Percentiles rank a stretch among this genome's conserved stretches.
phyloP scores from a whole-genome alignment of 1,284 basidiomycete genomes.

The Cystobasidium slooffiae region DNA sequence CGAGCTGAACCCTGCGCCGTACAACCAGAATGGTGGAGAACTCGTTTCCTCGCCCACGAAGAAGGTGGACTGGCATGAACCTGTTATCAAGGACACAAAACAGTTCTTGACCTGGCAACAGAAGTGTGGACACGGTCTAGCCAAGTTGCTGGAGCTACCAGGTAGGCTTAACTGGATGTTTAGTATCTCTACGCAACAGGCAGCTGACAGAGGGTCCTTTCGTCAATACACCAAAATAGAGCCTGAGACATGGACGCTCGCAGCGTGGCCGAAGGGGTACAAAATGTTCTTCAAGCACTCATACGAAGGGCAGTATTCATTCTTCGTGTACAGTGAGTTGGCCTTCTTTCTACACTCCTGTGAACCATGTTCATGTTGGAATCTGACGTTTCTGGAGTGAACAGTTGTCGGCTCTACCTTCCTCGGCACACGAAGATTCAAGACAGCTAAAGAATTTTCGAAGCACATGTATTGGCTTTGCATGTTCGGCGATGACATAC shows the following conservation, averaged over 20 bases:
- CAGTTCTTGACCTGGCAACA: slow-evolving; percentile 14
- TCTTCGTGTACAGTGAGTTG: slow-evolving; percentile 22
- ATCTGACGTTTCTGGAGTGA: background rate
- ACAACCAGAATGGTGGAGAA: background rate
- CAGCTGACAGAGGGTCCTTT: background rate
- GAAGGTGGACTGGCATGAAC: slow-evolving; percentile 28
- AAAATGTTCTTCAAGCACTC: slow-evolving; percentile 37
- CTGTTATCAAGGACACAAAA: slow-evolving; percentile 20
- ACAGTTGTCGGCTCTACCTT: slow-evolving; percentile 37
- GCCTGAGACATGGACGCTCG: slow-evolving; percentile 27
- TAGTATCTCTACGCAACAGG: too few relatives aligned
- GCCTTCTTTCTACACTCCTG: background rate
- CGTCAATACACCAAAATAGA: background rate
- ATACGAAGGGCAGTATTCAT: slow-evolving; percentile 8
- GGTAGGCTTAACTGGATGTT: background rate
- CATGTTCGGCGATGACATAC: slow-evolving; percentile 13
- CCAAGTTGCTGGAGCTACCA: background rate
- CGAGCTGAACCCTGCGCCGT: background rate
- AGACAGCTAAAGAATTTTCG: slow-evolving; percentile 33
- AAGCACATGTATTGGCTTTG: slow-evolving; percentile 42
- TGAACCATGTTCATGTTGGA: background rate
- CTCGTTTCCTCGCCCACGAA: background rate
- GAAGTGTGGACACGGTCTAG: slow-evolving; percentile 27
- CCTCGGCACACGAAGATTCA: slow-evolving; percentile 18
- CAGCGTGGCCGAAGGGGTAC: slow-evolving; percentile 39